These are phyloP conservation scores for Salix caprea DNA, from an alignment of 345 rosid genomes.

Conservation along the genomic window DNA sequence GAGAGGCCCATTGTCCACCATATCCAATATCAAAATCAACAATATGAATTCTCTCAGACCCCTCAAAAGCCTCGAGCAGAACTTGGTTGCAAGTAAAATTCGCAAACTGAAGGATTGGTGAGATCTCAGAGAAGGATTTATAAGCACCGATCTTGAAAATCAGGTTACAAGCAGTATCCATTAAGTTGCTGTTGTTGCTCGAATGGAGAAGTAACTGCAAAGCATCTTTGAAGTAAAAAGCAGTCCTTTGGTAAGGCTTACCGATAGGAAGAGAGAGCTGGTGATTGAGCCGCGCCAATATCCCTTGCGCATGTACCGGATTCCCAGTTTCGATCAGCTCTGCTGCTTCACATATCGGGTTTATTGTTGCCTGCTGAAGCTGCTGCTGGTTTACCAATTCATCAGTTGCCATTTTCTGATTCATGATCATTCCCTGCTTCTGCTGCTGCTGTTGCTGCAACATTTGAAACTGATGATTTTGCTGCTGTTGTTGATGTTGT, in stretches of 20 bases:
- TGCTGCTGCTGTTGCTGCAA: conserved; percentile 34
- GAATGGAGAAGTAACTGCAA: conserved; percentile 50
- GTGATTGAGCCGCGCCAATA: conserved; percentile 99
- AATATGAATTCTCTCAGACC: conserved; percentile 62
- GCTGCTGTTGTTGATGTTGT: conserved; percentile 37
- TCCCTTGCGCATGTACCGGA: conserved; percentile 90
- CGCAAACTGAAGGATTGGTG: conserved; percentile 77
- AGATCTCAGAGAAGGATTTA: conserved; percentile 76
- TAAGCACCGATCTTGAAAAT: conserved; percentile 80
- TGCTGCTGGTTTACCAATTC: conserved; percentile 64
- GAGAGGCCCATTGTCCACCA: conserved; percentile 93
- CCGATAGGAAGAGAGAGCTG: conserved; percentile 71
- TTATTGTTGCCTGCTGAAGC: conserved; percentile 60
- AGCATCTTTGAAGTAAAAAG: conserved; percentile 74
- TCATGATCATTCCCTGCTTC: conserved; percentile 18
- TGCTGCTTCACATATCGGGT: conserved; percentile 77
- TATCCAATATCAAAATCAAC: conserved; percentile 81
- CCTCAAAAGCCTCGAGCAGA: conserved; percentile 61
- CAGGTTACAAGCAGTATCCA: conserved; percentile 33
- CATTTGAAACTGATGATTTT: conserved; percentile 23
- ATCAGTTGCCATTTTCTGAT: conserved; percentile 37
- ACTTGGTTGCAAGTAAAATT: conserved; percentile 89
- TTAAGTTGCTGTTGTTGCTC: conserved; percentile 12
- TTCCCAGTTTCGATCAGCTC: conserved; percentile 84
- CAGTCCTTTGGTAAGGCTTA: conserved; percentile 77